Base-by-base conservation (phyloP, 1,284 basidiomycete species). In the Melampsora americana region DNA sequence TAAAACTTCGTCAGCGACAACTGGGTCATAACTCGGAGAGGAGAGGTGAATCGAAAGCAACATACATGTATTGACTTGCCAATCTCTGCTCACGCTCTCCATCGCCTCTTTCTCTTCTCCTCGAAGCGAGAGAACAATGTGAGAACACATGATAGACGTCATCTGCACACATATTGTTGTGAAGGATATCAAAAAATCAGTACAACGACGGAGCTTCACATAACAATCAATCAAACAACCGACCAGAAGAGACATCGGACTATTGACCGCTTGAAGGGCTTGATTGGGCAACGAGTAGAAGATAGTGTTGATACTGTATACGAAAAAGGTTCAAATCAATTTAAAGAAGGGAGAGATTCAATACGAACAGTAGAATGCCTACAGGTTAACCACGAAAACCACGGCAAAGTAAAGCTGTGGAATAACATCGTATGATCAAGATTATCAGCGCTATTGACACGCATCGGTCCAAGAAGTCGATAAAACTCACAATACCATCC, bases 141-240 rank as follows among this genome's bases (percentile, higher is more conserved):
- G 72, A 16, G 72, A 75, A 46, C 72, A 75, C 72, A 75, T 75
- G 16, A 75, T 75, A 7, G 72, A 75, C 12, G 72, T 75, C 72
- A 75, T 75, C 72, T 75, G n/a, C 56, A 60, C 4, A 9, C 39
- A 42, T 6, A 42, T 42, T 5, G 6, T 5, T 62, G 18, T 32
- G 6, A 35, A 28, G 32, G 28, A 62, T 20, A 62, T 18, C 16
- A 35, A 62, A 30, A 12, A 28, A 16, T 28, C 5, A 28, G 53
- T 56, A 28, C 20, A 14, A n/a, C 9, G 53, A 23, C 12, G 1
- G 7, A 56, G 26, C 53, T 18, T 6, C 5, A 12, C 39, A 11
- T 42, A 12, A 12, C 39, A 7, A 42, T 42, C 11, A 12, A 12
- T 42, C 39, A 42, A 35, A 28, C 18, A 62, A 59, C 72, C n/a